Base-by-base conservation (phyloP, 1,139 yeast species). In the Scheffersomyces titani region DNA sequence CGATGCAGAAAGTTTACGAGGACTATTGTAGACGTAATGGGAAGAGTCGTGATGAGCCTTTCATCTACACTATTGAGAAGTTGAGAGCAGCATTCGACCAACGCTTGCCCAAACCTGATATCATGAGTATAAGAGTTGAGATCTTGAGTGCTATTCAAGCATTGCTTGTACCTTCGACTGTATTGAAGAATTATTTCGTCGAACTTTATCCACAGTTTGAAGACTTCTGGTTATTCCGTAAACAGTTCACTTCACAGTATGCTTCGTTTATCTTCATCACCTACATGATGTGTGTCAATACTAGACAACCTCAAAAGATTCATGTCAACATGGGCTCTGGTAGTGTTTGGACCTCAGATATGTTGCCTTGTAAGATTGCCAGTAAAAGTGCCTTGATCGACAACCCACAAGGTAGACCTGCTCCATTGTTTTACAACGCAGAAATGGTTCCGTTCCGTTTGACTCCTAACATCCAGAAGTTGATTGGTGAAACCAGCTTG, bases 221-320 rank as follows among this genome's bases (percentile, higher is more conserved):
- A 70, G 98, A 94, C 68, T 94, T 93, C 78, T 96, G 99, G 99
- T 75, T 93, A 55, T 96, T 96, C 88, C 85, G 98, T 61, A 93
- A 93, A 67, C 97, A 92, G 69, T 96, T 96, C 67, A 86, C 97
- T 11, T 89, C 97, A 19, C 97, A 93, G 73, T 96, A 94, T 74
- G 97, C 98, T n/a, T 88, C 97, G 1, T 90, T 94, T 65, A 87
- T 93, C 47, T 94, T 94, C 73, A 88, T 93, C 80, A 91, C 98
- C 0, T 92, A 91, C 69, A 88, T 94, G 92, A 87, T 96, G 91
- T 89, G 97, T 74, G 92, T 96, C 65, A 92, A 92, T 71, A 88
- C 90, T 55, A 86, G 99, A 68, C 94, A 92, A 63, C 99, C 99
- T 2, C 96, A 91, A 71, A 96, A 93, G 81, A 90, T 94, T 59